Percentiles rank a stretch among this genome's conserved stretches.
Evolutionary conservation across 371 early-diverging fungal genomes (phyloP).

Genomic region (Rhizopus stolonifer): DNA sequence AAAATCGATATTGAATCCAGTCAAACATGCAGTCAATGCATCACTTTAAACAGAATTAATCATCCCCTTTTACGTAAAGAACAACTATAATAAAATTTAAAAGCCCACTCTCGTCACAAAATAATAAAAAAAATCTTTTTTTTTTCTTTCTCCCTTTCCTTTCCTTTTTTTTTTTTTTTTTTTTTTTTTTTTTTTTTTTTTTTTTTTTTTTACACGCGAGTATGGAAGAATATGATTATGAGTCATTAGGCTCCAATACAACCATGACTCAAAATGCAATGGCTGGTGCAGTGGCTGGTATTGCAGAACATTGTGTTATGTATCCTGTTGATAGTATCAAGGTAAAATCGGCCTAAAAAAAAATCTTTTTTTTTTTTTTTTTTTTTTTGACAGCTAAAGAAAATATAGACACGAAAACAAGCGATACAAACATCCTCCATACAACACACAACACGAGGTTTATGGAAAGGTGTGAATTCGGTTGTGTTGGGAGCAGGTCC

Average conservation of each 20-base stretch:
- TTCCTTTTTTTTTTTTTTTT: too few species aligned
- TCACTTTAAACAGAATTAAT: too few species aligned
- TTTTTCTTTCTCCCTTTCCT: background rate
- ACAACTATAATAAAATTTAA: too few species aligned
- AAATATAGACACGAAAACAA: background rate
- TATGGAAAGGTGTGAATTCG: conserved; percentile 93
- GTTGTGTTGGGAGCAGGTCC: conserved; percentile 94
- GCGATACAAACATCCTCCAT: background rate
- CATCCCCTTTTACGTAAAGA: too few species aligned
- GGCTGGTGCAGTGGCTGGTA: conserved; percentile 96
- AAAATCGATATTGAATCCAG: too few species aligned
- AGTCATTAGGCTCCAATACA: conserved; percentile 78
- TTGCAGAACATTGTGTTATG: conserved; percentile 94
- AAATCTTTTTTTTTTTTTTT: background rate
- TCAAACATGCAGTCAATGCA: too few species aligned
- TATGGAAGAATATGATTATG: conserved; percentile 75
- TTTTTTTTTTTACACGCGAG: background rate
- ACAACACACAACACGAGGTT: conserved; percentile 5
- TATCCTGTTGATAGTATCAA: conserved; percentile 94
- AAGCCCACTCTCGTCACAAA: background rate
- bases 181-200: background rate
- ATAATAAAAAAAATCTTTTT: background rate
- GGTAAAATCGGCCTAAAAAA: conserved; percentile 51
- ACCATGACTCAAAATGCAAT: conserved; percentile 78
- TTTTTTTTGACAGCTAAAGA: background rate